These are phyloP conservation scores for Auricularia heimuer DNA, from an alignment of 768 basidiomycete genomes.

Conservation along the genomic window DNA sequence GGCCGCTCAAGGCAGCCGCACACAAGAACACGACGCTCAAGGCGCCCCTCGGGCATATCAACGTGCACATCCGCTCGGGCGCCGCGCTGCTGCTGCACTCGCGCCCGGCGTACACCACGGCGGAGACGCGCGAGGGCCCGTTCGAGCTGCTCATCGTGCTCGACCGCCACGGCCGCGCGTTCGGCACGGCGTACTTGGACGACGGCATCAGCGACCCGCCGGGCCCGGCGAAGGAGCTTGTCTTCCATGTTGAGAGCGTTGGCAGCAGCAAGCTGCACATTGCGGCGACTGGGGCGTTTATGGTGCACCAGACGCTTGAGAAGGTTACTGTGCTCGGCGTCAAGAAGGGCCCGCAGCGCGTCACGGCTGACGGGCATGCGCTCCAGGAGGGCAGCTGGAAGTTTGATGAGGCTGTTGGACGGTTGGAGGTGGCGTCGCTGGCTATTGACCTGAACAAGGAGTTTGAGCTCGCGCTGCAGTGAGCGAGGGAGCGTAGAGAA, in stretches of 20 bases:
- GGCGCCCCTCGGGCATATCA: constrained; percentile 69
- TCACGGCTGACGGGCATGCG: constrained; percentile 29
- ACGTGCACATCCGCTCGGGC: constrained; percentile 64
- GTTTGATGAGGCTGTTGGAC: constrained; percentile 30
- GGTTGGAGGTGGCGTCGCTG: constrained; percentile 31
- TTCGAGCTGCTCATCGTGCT: constrained; percentile 56
- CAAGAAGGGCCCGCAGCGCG: constrained; percentile 25
- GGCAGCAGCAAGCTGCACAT: too few species aligned
- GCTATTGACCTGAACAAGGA: constrained; percentile 34
- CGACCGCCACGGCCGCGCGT: constrained; percentile 36
- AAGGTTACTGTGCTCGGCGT: constrained; percentile 51
- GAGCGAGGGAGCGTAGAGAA: background rate
- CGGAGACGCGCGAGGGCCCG: constrained; percentile 52
- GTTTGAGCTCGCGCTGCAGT: constrained; percentile 28
- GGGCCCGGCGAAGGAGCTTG: constrained; percentile 21
- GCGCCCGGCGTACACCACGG: constrained; percentile 44
- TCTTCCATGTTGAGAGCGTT: too few species aligned
- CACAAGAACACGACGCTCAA: constrained; percentile 39
- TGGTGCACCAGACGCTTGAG: constrained; percentile 37
- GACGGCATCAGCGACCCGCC: constrained; percentile 57
- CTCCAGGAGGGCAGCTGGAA: constrained; percentile 24
- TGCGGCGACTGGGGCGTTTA: constrained; percentile 29
- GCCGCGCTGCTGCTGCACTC: constrained; percentile 53
- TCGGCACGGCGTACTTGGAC: constrained; percentile 56
- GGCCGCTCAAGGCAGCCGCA: constrained; percentile 33